phyloP scores from a whole-genome alignment of 139 green algal species.

The Tetraselmis striata region DNA sequence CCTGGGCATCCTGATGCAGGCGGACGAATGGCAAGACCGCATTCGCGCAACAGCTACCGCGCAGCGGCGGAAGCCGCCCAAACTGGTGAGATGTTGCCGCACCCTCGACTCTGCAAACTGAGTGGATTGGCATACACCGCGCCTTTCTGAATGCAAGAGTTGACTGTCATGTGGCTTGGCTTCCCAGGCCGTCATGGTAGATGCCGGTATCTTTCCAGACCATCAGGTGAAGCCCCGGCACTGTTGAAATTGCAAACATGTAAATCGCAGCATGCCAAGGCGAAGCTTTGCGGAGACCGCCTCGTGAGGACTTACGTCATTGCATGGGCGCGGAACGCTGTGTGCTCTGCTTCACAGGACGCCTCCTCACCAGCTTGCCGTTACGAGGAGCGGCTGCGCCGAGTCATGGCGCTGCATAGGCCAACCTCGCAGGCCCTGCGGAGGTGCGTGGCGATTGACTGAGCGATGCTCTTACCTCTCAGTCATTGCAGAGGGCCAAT shows the following conservation, averaged over 20 bases:
- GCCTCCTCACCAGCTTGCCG: neutral
- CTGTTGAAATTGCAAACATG: too few relatives aligned
- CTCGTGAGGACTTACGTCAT: too few relatives aligned
- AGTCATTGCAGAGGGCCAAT: too few relatives aligned
- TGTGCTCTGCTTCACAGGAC: neutral
- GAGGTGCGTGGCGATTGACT: too few relatives aligned
- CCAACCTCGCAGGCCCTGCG: neutral
- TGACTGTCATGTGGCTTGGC: neutral
- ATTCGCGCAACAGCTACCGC: neutral
- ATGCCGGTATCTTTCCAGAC: neutral
- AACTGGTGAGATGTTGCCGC: neutral
- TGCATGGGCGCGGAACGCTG: too few relatives aligned
- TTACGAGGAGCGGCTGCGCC: neutral
- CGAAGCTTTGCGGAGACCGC: too few relatives aligned
- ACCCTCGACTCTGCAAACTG: too few relatives aligned
- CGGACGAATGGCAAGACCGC: neutral
- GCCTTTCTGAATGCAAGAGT: too few relatives aligned
- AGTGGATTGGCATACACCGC: too few relatives aligned
- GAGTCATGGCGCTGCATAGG: neutral
- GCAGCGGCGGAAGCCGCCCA: neutral
- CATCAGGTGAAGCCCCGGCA: too few relatives aligned
- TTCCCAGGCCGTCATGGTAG: neutral
- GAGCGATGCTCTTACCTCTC: too few relatives aligned
- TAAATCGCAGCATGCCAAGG: too few relatives aligned
- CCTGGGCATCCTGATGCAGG: neutral